Conservation (phyloP, 352 stramenopile genomes). For the Pythium pyrilobum region DNA sequence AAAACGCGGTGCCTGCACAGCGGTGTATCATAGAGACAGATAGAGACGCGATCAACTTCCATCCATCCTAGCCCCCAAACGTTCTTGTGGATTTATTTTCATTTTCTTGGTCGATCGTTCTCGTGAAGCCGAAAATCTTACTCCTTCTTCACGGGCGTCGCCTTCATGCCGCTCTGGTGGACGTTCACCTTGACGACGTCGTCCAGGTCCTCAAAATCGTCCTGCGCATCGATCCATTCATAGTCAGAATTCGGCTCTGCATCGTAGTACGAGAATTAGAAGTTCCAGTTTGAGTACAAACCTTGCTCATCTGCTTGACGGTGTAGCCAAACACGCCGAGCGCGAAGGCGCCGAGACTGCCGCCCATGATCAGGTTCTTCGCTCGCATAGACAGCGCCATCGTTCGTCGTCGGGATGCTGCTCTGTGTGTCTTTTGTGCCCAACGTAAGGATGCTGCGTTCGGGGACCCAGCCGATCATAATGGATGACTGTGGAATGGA, state of each 20-base stretch:
- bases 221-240: conserved; percentile 24
- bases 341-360: conserved; percentile 58
- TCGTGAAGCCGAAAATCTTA: conserved; percentile 21
- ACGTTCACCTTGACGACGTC: conserved; percentile 74
- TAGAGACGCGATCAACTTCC: background rate
- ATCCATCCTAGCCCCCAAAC: too few species aligned
- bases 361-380: conserved; percentile 74
- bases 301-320: conserved; percentile 76
- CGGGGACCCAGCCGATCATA: conserved; percentile 3
- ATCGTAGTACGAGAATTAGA: background rate
- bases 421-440: background rate
- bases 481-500: conserved; percentile 5
- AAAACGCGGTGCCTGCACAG: too few species aligned
- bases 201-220: conserved; percentile 80
- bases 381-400: conserved; percentile 59
- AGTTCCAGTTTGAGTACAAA: conserved; percentile 15
- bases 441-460: background rate
- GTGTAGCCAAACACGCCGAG: conserved; percentile 70
- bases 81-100: conserved; percentile 4
- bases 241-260: background rate
- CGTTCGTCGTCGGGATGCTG: conserved; percentile 1
- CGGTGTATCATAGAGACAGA: background rate
- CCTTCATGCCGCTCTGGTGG: conserved; percentile 74
- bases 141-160: conserved; percentile 49
- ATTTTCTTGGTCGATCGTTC: background rate